These are phyloP conservation scores for Penicillium sp. DNA, from an alignment of 2,329 filamentous ascomycete genomes.

Conservation along the genomic window DNA sequence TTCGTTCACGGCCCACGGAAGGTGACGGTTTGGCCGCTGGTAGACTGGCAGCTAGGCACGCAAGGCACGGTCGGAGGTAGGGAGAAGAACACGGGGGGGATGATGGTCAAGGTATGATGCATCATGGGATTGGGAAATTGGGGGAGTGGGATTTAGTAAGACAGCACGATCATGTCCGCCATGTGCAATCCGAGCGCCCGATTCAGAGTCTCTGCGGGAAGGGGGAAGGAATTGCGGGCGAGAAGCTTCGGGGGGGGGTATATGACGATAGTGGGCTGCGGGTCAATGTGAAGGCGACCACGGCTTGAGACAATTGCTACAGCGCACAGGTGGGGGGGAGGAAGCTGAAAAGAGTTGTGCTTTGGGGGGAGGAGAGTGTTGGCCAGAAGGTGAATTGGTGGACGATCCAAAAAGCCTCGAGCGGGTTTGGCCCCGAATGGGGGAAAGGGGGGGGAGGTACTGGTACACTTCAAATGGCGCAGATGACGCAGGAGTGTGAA, in stretches of 20 bases:
- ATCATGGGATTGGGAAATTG: conserved; percentile 24
- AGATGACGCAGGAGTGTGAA: too few species aligned
- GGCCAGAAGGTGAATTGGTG: background rate
- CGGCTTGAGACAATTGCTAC: background rate
- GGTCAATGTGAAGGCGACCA: background rate
- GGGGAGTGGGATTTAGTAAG: background rate
- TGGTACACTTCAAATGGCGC: background rate
- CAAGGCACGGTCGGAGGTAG: conserved; percentile 18
- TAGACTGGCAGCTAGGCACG: conserved; percentile 17
- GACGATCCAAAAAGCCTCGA: background rate
- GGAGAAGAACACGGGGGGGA: conserved; percentile 9
- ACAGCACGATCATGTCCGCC: background rate
- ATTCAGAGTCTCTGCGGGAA: conserved; percentile 8
- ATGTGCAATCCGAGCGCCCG: conserved; percentile 16
- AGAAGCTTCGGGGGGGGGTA: background rate
- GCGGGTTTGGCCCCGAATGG: conserved; percentile 10
- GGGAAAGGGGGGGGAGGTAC: conserved; percentile 1
- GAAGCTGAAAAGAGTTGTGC: background rate
- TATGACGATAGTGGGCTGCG: background rate
- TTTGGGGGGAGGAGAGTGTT: background rate
- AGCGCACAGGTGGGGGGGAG: background rate
- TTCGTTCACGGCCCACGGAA: background rate
- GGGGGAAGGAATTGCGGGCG: conserved; percentile 4
- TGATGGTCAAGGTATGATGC: conserved; percentile 22
- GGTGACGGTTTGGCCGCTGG: background rate